Conservation (phyloP, 352 stramenopile genomes). For the Sclerospora graminicola region DNA sequence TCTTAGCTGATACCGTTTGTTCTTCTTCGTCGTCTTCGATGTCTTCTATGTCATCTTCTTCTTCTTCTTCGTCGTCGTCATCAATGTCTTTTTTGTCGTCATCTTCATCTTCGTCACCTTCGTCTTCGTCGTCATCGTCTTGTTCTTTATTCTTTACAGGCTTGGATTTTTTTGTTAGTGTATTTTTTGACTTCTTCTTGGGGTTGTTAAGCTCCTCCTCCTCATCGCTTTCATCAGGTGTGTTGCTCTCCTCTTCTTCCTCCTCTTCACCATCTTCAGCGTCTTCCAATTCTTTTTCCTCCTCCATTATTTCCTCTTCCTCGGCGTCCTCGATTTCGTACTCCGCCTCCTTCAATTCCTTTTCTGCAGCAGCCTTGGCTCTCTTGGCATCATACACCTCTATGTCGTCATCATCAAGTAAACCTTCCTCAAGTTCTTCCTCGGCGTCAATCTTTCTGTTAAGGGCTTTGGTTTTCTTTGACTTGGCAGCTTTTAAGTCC, state of each 20-base stretch:
- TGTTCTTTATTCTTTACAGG: not conserved
- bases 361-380: not conserved
- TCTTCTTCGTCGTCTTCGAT: not conserved
- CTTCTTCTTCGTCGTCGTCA: too few relatives aligned
- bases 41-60: not conserved
- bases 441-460: slow-evolving; percentile 19
- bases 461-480: slow-evolving; percentile 9
- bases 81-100: not conserved
- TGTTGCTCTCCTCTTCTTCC: not conserved
- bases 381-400: too few relatives aligned
- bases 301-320: slow-evolving; percentile 2
- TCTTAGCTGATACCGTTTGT: slow-evolving; percentile 1
- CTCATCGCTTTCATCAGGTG: not conserved
- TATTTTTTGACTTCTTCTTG: not conserved
- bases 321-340: not conserved
- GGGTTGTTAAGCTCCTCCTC: not conserved
- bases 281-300: slow-evolving; percentile 1
- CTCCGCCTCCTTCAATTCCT: not conserved
- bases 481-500: slow-evolving; percentile 16
- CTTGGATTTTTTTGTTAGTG: not conserved
- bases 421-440: slow-evolving; percentile 15
- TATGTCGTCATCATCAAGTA: slow-evolving; percentile 3
- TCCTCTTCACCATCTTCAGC: not conserved
- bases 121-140: not conserved
- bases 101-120: not conserved